Percentiles rank a stretch among this genome's conserved stretches.
These are phyloP conservation scores for Vigna radiata DNA, from an alignment of 306 rosid species.

Conservation along the genomic window DNA sequence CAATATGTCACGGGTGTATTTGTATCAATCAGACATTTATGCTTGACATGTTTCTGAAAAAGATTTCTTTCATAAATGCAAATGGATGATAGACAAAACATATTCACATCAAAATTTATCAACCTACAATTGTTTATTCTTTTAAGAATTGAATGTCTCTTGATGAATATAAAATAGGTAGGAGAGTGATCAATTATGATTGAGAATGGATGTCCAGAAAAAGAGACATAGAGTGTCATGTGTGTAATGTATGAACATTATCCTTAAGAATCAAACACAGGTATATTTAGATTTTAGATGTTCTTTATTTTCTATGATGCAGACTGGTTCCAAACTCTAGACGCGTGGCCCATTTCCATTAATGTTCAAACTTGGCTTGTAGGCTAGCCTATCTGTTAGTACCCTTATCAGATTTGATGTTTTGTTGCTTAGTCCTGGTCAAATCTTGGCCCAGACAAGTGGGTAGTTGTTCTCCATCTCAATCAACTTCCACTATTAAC, in stretches of 20 bases:
- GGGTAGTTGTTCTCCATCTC: slow-evolving; percentile 20
- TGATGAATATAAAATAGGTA: background rate
- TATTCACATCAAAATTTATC: background rate
- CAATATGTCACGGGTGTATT: background rate
- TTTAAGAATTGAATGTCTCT: background rate
- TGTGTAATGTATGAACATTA: background rate
- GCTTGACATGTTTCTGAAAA: background rate
- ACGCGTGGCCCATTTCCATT: slow-evolving; percentile 40
- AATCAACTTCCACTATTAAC: slow-evolving; percentile 16
- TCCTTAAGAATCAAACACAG: slow-evolving; percentile 17
- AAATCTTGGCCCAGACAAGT: slow-evolving; percentile 6
- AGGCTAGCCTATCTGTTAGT: background rate
- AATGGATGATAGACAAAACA: background rate
- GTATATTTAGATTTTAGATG: background rate
- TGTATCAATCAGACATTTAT: background rate
- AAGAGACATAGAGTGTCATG: slow-evolving; percentile 1
- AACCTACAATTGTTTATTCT: background rate
- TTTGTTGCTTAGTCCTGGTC: slow-evolving; percentile 53
- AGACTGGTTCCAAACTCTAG: slow-evolving; percentile 52
- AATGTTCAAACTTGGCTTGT: slow-evolving; percentile 23
- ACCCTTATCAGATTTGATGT: slow-evolving; percentile 45
- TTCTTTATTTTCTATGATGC: slow-evolving; percentile 15
- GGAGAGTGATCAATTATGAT: background rate
- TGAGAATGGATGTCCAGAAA: background rate
- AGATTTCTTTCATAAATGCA: background rate